phyloP scores from a whole-genome alignment of 2,329 filamentous ascomycete species.

The Stachybotrys elegans region DNA sequence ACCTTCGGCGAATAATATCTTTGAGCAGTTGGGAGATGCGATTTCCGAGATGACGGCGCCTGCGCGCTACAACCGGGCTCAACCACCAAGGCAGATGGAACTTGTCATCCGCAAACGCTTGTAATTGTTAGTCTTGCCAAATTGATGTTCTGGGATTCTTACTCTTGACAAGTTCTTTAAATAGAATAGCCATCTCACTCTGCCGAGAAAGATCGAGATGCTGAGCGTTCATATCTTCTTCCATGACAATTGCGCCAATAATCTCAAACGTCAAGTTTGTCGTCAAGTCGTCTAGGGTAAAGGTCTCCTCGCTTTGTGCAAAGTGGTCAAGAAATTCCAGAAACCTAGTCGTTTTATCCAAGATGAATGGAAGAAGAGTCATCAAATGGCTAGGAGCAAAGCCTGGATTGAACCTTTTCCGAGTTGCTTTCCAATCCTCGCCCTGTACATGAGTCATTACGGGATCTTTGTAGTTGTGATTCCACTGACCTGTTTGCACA shows the following conservation, averaged over 20 bases:
- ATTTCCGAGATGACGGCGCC: constrained; percentile 12
- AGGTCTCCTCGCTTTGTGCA: constrained; percentile 17
- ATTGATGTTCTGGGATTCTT: not conserved
- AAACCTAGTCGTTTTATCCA: constrained; percentile 21
- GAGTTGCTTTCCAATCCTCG: constrained; percentile 14
- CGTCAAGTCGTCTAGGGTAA: constrained; percentile 21
- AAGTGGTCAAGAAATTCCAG: constrained; percentile 20
- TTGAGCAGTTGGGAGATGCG: constrained; percentile 13
- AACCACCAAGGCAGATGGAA: constrained; percentile 15
- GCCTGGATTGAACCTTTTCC: constrained; percentile 31
- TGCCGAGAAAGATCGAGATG: constrained; percentile 14
- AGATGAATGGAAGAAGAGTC: constrained; percentile 26
- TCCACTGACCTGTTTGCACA: constrained; percentile 4
- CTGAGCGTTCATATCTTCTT: constrained; percentile 27
- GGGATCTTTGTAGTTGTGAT: too few species aligned
- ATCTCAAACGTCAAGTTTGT: constrained; percentile 33
- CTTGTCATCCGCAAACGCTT: constrained; percentile 7
- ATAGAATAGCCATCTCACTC: constrained; percentile 23
- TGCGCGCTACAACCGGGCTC: constrained; percentile 8
- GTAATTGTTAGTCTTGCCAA: not conserved
- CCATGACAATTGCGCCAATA: constrained; percentile 29
- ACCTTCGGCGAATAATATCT: not conserved
- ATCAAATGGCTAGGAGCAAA: constrained; percentile 33
- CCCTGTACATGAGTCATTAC: too few species aligned
- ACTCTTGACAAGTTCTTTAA: constrained; percentile 16